Evolutionary conservation across 106 monocot species (phyloP).

Genomic region (Acorus gramineus): DNA sequence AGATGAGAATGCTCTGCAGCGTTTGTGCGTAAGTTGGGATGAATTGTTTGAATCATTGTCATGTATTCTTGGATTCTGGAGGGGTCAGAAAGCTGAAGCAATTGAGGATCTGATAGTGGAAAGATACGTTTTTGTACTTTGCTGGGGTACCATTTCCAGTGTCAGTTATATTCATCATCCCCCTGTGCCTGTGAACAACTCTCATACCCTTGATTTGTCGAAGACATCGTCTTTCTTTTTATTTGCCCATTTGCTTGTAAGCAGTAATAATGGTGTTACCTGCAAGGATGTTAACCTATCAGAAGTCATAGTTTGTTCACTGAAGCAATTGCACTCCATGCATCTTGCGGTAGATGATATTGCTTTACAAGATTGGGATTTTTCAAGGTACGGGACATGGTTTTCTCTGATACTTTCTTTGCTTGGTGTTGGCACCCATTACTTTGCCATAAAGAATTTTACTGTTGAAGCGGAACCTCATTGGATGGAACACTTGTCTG

Average conservation of each 20-base stretch:
- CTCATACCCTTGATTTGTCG: slow-evolving; percentile 17
- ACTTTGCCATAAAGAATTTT: slow-evolving; percentile 17
- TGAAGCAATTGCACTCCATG: slow-evolving; percentile 31
- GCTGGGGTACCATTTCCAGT: slow-evolving; percentile 54
- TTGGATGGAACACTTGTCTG: slow-evolving; percentile 1
- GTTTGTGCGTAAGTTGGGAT: slow-evolving; percentile 35
- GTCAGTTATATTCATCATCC: slow-evolving; percentile 6
- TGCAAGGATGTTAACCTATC: slow-evolving; percentile 15
- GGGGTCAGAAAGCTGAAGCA: slow-evolving; percentile 53
- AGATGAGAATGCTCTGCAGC: slow-evolving; percentile 22
- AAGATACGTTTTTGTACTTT: slow-evolving; percentile 77
- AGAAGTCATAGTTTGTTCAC: slow-evolving; percentile 24
- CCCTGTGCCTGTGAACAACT: slow-evolving; percentile 8
- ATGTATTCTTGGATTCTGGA: slow-evolving; percentile 63
- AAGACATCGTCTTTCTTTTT: slow-evolving; percentile 29
- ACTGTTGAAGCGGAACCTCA: slow-evolving; percentile 15
- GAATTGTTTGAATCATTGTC: slow-evolving; percentile 36
- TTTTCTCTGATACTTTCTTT: slow-evolving; percentile 56
- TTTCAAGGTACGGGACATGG: slow-evolving; percentile 49
- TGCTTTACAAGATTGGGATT: slow-evolving; percentile 47
- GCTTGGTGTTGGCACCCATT: slow-evolving; percentile 39
- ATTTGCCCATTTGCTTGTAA: slow-evolving; percentile 33
- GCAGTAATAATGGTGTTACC: slow-evolving; percentile 5
- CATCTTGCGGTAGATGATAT: background rate
- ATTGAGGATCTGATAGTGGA: slow-evolving; percentile 70